Evolutionary conservation across 306 rosid species (phyloP).

Genomic region (Mimosa pudica): DNA sequence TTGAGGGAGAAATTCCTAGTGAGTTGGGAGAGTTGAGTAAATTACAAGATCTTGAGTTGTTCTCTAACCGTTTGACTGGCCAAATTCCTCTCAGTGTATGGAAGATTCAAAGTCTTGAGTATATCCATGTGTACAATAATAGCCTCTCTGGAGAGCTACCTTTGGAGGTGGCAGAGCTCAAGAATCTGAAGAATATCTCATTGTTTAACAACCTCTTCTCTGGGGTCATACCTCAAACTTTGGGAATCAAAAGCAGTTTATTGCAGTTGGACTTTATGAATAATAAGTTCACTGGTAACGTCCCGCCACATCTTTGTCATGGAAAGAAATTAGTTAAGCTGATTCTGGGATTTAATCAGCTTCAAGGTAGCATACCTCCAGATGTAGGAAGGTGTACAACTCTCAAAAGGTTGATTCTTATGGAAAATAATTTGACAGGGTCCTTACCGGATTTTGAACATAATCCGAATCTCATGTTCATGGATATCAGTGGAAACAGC

Average conservation of each 20-base stretch:
- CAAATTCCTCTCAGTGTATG: constrained; percentile 79
- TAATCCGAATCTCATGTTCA: constrained; percentile 38
- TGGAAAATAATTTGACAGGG: constrained; percentile 55
- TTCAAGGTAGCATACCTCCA: constrained; percentile 68
- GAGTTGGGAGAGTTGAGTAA: constrained; percentile 65
- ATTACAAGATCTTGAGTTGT: constrained; percentile 56
- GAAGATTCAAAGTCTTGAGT: constrained; percentile 72
- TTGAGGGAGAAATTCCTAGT: constrained; percentile 70
- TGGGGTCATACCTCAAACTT: constrained; percentile 71
- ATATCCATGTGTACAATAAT: constrained; percentile 62
- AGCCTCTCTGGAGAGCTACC: constrained; percentile 76
- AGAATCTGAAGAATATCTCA: constrained; percentile 58
- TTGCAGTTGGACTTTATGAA: constrained; percentile 57
- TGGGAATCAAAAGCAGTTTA: constrained; percentile 78
- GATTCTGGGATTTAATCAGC: constrained; percentile 60
- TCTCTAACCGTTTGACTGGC: constrained; percentile 58
- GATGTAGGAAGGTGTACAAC: constrained; percentile 69
- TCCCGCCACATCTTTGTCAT: constrained; percentile 78
- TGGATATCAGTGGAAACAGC: constrained; percentile 60
- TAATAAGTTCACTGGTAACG: constrained; percentile 64
- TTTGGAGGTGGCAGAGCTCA: constrained; percentile 66
- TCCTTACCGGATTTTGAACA: constrained; percentile 59
- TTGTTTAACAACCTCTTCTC: constrained; percentile 69
- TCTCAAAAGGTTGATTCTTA: constrained; percentile 64
- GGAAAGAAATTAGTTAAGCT: constrained; percentile 53